Evolutionary conservation across 139 green algal species (phyloP).

Genomic region (Volvox africanus): DNA sequence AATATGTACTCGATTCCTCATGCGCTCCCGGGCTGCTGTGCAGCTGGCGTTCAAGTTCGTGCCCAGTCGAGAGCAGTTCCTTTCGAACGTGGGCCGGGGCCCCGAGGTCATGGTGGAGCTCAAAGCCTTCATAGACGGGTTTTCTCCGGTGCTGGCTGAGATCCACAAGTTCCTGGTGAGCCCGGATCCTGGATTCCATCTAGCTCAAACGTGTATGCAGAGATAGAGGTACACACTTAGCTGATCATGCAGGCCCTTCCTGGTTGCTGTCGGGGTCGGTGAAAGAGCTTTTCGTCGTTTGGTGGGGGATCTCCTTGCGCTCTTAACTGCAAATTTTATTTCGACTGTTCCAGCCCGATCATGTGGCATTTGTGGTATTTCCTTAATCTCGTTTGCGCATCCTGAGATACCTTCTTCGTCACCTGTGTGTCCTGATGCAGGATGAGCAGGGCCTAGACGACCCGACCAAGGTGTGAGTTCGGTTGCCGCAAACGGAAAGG

Average conservation of each 20-base stretch:
- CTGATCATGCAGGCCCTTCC: background rate
- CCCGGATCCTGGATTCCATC: background rate
- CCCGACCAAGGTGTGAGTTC: constrained; percentile 55
- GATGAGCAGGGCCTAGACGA: constrained; percentile 47
- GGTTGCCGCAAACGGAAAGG: no score
- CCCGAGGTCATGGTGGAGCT: constrained; percentile 59
- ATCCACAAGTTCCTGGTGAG: constrained; percentile 75
- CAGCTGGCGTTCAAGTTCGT: constrained; percentile 71
- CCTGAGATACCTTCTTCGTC: no score
- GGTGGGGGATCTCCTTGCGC: background rate
- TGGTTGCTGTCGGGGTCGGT: background rate
- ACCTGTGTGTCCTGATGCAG: constrained; percentile 1
- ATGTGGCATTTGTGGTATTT: no score
- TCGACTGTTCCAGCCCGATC: no score
- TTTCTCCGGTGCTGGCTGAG: constrained; percentile 69
- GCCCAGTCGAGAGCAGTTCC: constrained; percentile 63
- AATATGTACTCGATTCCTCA: no score
- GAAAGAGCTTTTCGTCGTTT: background rate
- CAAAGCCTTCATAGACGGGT: constrained; percentile 65
- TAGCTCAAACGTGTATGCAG: background rate
- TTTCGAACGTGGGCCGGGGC: constrained; percentile 57
- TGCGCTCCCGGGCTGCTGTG: no score
- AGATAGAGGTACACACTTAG: background rate
- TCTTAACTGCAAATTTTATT: background rate
- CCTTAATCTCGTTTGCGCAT: no score